These are phyloP conservation scores for Barnettozyma vustinii DNA, from an alignment of 805 yeast species.

Conservation along the genomic window DNA sequence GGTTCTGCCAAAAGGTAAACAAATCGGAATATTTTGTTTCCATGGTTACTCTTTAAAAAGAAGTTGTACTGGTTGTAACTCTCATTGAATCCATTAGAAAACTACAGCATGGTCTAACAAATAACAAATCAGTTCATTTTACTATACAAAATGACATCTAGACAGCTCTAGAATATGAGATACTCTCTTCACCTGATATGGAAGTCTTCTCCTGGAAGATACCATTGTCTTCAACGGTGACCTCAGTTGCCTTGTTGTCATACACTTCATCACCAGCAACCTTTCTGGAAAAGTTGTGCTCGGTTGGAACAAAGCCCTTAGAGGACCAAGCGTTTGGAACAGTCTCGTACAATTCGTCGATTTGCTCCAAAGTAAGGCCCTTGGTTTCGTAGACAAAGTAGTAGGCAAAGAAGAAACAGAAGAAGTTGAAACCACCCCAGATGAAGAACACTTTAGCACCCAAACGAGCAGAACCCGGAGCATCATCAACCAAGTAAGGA, in stretches of 20 bases:
- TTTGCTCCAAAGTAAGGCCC: conserved; percentile 62
- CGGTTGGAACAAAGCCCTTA: conserved; percentile 28
- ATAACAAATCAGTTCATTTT: neutral
- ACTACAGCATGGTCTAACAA: no score
- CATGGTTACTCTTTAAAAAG: no score
- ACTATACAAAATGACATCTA: neutral
- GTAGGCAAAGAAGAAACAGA: conserved; percentile 53
- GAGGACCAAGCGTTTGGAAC: conserved; percentile 32
- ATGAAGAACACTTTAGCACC: conserved; percentile 65
- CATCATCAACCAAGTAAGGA: conserved; percentile 64
- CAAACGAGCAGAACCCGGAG: conserved; percentile 53
- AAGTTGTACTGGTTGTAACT: no score
- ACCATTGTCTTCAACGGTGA: conserved; percentile 4
- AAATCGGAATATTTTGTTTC: neutral
- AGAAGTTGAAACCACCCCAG: conserved; percentile 65
- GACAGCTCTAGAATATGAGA: neutral
- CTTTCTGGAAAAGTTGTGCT: conserved; percentile 27
- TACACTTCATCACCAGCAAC: conserved; percentile 9
- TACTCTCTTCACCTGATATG: neutral
- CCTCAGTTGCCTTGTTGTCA: conserved; percentile 3
- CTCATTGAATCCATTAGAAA: no score
- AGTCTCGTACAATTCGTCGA: conserved; percentile 50
- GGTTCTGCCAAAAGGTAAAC: neutral
- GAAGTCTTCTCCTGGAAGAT: conserved; percentile 2
- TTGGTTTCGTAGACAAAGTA: conserved; percentile 59